phyloP scores from a whole-genome alignment of 225 moss, liverwort and hornwort genomes.

The Neckera pumila region DNA sequence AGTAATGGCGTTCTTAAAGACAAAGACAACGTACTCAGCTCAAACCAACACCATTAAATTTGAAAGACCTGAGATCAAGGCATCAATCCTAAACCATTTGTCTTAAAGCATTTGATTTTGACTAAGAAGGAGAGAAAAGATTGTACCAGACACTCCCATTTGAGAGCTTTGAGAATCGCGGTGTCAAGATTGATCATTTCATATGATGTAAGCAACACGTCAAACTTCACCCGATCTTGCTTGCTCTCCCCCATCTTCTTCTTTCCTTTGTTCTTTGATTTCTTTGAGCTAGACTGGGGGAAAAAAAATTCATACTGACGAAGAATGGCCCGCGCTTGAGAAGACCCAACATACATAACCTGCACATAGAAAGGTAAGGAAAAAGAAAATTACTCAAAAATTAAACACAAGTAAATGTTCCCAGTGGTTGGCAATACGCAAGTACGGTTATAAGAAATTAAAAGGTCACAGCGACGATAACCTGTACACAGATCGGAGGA shows the following conservation, averaged over 20 bases:
- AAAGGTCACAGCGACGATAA: not conserved
- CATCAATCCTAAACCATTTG: not conserved
- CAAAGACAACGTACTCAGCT: not conserved
- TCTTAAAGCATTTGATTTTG: not conserved
- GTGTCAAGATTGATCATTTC: conserved; percentile 93
- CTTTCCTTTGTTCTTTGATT: conserved; percentile 75
- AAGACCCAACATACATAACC: conserved; percentile 89
- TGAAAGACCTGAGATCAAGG: not conserved
- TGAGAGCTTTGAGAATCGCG: conserved; percentile 71
- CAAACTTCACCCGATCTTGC: conserved; percentile 94
- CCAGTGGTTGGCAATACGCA: not conserved
- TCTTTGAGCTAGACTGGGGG: conserved; percentile 68
- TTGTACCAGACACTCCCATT: conserved; percentile 94
- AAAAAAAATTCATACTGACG: conserved; percentile 94
- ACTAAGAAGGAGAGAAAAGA: not conserved
- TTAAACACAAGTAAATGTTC: not conserved
- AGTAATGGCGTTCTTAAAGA: not conserved
- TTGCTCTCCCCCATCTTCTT: conserved; percentile 80
- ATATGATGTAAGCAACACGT: conserved; percentile 93
- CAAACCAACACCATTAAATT: not conserved
- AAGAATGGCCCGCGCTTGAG: conserved; percentile 80
- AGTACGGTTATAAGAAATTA: not conserved
- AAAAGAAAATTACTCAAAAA: not conserved
- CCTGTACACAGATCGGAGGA: not conserved
- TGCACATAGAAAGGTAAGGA: not conserved